phyloP scores from a whole-genome alignment of 2,329 filamentous ascomycete species.

The Teratosphaeria gauchensis region DNA sequence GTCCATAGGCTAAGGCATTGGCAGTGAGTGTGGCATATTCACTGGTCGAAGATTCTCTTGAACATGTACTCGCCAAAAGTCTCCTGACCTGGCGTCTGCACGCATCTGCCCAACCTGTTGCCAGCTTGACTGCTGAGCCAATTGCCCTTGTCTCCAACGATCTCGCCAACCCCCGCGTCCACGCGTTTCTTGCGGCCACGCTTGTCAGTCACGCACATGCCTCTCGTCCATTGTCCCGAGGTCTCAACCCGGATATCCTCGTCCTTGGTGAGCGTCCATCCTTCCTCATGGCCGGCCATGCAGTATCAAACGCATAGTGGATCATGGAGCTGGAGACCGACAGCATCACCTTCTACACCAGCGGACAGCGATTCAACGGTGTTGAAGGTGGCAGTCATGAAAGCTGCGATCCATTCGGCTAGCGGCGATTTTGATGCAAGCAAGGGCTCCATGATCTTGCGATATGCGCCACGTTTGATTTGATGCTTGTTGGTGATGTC shows the following conservation, averaged over 20 bases:
- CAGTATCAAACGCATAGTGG: slow-evolving; percentile 32
- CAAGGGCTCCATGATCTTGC: slow-evolving; percentile 20
- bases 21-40: not conserved
- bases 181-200: slow-evolving; percentile 48
- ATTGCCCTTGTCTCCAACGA: slow-evolving; percentile 59
- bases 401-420: slow-evolving; percentile 36
- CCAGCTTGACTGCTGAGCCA: slow-evolving; percentile 69
- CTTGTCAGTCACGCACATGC: slow-evolving; percentile 78
- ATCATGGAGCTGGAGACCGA: slow-evolving; percentile 38
- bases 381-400: slow-evolving; percentile 36
- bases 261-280: slow-evolving; percentile 30
- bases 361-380: slow-evolving; percentile 35
- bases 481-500: slow-evolving; percentile 39
- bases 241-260: slow-evolving; percentile 90
- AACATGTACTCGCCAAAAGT: slow-evolving; percentile 25
- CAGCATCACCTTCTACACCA: slow-evolving; percentile 25
- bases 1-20: not conserved
- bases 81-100: slow-evolving; percentile 57
- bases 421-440: slow-evolving; percentile 30
- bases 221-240: slow-evolving; percentile 79
- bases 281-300: slow-evolving; percentile 10
- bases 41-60: slow-evolving; percentile 15
- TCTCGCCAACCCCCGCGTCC: slow-evolving; percentile 41
- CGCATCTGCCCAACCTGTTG: slow-evolving; percentile 70
- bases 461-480: slow-evolving; percentile 32